Conservation (phyloP, 495 filamentous ascomycete genomes). For the Hypomontagnella submonticulosa region DNA sequence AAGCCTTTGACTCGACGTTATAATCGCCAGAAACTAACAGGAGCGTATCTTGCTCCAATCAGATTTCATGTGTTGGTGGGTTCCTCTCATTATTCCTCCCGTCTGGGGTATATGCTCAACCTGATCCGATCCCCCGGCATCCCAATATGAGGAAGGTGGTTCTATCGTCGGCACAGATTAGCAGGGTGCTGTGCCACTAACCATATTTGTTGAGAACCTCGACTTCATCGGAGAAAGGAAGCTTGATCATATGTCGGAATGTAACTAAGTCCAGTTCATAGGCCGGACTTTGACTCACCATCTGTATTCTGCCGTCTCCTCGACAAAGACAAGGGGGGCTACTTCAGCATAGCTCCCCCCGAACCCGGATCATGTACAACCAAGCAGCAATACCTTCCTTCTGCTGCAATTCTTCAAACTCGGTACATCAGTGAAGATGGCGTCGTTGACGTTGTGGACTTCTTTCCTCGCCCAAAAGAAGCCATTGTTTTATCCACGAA, state of each 20-base stretch:
- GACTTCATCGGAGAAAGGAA: neutral
- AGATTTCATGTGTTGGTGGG: slow-evolving; percentile 81
- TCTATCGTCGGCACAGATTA: neutral
- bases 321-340: slow-evolving; percentile 76
- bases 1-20: neutral
- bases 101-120: neutral
- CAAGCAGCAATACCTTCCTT: slow-evolving; percentile 76
- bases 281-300: slow-evolving; percentile 75
- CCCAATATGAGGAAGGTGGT: too few relatives aligned
- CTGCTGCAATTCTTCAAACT: slow-evolving; percentile 75
- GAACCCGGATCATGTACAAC: slow-evolving; percentile 62
- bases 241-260: neutral
- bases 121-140: neutral
- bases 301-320: slow-evolving; percentile 73
- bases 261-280: slow-evolving; percentile 40
- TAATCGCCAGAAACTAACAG: slow-evolving; percentile 13
- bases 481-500: slow-evolving; percentile 55
- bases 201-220: neutral
- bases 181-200: neutral
- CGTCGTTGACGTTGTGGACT: slow-evolving; percentile 75
- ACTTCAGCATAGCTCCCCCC: slow-evolving; percentile 70
- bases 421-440: slow-evolving; percentile 77
- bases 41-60: neutral
- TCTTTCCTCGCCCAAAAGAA: slow-evolving; percentile 71
- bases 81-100: slow-evolving; percentile 14